Percentiles rank a stretch among this genome's conserved stretches.
These are phyloP conservation scores for Phytopythium ostracodes DNA, from an alignment of 352 stramenopile genomes.

Conservation along the genomic window DNA sequence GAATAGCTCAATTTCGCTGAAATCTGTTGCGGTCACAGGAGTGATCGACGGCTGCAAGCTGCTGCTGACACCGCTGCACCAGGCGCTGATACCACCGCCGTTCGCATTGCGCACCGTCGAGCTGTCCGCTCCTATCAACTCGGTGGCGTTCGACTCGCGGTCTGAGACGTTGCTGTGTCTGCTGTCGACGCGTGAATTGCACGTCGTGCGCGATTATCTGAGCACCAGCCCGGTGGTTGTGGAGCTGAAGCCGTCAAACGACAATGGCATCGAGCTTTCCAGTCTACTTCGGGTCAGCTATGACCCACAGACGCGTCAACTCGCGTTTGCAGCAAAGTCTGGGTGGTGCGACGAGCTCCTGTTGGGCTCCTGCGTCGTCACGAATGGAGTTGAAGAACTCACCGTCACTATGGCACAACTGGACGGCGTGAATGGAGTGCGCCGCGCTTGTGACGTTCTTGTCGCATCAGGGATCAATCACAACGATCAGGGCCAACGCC, in stretches of 20 bases:
- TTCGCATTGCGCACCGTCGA: slow-evolving; percentile 41
- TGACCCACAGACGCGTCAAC: neutral
- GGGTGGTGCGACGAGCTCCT: slow-evolving; percentile 28
- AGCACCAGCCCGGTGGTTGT: slow-evolving; percentile 1
- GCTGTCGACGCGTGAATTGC: slow-evolving; percentile 33
- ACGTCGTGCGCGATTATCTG: slow-evolving; percentile 49
- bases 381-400: neutral
- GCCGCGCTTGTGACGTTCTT: neutral
- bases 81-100: slow-evolving; percentile 62
- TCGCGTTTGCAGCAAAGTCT: slow-evolving; percentile 27
- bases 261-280: slow-evolving; percentile 2
- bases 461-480: neutral
- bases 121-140: slow-evolving; percentile 44
- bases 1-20: neutral
- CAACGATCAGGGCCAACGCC: neutral
- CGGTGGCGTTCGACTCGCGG: slow-evolving; percentile 47
- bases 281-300: slow-evolving; percentile 33
- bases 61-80: slow-evolving; percentile 65
- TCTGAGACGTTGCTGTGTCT: slow-evolving; percentile 33
- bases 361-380: neutral
- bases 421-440: neutral
- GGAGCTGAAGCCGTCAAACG: slow-evolving; percentile 1
- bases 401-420: neutral
- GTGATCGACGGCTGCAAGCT: slow-evolving; percentile 59
- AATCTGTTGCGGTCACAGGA: slow-evolving; percentile 37